A percentile compares a stretch with the other conserved stretches of the same genome.
Evolutionary conservation across 164 flowering plant genomes (phyloP).

Genomic region (Tetracentron sinense): DNA sequence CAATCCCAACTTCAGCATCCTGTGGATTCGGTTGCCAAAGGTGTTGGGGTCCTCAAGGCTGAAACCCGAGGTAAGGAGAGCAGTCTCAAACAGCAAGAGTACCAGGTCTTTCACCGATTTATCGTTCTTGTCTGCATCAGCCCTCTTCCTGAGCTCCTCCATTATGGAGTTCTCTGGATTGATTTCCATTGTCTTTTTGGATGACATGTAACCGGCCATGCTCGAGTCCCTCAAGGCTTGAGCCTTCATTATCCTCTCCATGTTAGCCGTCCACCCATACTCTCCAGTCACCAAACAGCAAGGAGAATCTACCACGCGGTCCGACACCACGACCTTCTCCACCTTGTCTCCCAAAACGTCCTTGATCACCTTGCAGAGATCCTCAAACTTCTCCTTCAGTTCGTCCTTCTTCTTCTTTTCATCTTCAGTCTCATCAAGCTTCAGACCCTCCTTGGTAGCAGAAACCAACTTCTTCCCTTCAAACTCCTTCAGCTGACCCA

Average conservation of each 20-base stretch:
- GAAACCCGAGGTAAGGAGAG: slow-evolving; percentile 22
- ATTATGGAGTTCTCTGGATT: slow-evolving; percentile 20
- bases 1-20: slow-evolving; percentile 22
- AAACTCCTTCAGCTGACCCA: too few relatives aligned
- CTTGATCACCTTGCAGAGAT: slow-evolving; percentile 25
- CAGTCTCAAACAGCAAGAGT: slow-evolving; percentile 21
- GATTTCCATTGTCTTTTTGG: slow-evolving; percentile 38
- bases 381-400: slow-evolving; percentile 15
- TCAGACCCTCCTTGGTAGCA: too few relatives aligned
- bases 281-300: too few relatives aligned
- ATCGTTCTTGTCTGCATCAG: too few relatives aligned
- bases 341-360: too few relatives aligned
- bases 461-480: too few relatives aligned
- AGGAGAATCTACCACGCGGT: too few relatives aligned
- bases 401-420: slow-evolving; percentile 18
- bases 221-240: slow-evolving; percentile 45
- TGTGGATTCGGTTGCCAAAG: slow-evolving; percentile 17
- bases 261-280: slow-evolving; percentile 73
- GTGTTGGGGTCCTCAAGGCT: too few relatives aligned
- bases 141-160: too few relatives aligned
- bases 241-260: slow-evolving; percentile 50
- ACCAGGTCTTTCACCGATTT: slow-evolving; percentile 22
- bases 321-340: too few relatives aligned
- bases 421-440: slow-evolving; percentile 16
- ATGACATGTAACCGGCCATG: slow-evolving; percentile 50